phyloP scores from a whole-genome alignment of 441 rosid genomes.

The Erodium texanum region DNA sequence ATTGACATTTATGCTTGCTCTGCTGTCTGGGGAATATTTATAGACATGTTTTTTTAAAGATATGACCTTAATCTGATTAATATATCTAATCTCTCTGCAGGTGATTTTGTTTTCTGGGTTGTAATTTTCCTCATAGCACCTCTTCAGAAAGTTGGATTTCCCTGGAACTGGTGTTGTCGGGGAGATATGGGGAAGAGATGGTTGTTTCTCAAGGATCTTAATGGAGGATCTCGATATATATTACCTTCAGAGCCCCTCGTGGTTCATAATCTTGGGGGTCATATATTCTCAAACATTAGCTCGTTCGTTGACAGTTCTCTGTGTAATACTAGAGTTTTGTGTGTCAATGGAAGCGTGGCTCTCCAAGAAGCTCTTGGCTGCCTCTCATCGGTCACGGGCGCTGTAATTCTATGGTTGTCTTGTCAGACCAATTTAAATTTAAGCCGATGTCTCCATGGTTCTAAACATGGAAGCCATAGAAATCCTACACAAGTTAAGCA shows the following conservation, averaged over 20 bases:
- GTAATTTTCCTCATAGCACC: constrained; percentile 3
- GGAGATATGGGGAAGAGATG: constrained; percentile 35
- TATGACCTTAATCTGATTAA: not conserved
- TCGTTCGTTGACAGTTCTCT: constrained; percentile 17
- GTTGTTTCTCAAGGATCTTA: constrained; percentile 40
- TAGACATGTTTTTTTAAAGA: not conserved
- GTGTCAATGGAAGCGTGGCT: constrained; percentile 40
- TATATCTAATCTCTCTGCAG: constrained; percentile 20
- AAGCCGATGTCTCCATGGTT: constrained; percentile 27
- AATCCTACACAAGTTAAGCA: constrained; percentile 29
- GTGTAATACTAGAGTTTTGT: constrained; percentile 23
- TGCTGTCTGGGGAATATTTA: no score
- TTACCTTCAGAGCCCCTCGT: constrained; percentile 42
- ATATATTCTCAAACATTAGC: constrained; percentile 30
- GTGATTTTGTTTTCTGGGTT: constrained; percentile 6
- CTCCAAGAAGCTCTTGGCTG: constrained; percentile 52
- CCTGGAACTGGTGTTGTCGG: constrained; percentile 10
- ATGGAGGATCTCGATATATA: constrained; percentile 33
- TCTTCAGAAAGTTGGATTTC: constrained; percentile 7
- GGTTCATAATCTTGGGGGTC: constrained; percentile 30
- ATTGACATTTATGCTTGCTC: not conserved
- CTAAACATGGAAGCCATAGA: constrained; percentile 26
- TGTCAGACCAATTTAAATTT: constrained; percentile 37
- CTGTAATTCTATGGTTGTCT: constrained; percentile 47
- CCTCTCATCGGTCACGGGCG: constrained; percentile 54